Conservation (phyloP, 306 rosid species). For the Adenanthera pavonina region DNA sequence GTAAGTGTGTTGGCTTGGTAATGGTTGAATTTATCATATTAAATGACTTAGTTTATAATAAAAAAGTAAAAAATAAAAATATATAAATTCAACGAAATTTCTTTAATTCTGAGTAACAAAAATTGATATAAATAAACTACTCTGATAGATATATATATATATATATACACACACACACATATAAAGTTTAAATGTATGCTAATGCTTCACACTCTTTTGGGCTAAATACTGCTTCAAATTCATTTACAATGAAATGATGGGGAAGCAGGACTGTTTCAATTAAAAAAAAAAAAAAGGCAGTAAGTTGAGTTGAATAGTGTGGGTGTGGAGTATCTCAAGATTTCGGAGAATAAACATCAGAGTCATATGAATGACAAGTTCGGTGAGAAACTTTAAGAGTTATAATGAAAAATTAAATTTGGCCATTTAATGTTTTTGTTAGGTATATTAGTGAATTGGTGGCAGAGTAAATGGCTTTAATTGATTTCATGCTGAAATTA, state of each 20-base stretch:
- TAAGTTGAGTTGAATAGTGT: constrained; percentile 45
- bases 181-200: no score
- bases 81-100: no score
- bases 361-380: constrained; percentile 59
- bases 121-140: no score
- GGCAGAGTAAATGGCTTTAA: constrained; percentile 75
- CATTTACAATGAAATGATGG: neutral
- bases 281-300: no score
- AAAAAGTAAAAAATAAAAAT: neutral
- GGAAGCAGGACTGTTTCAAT: neutral
- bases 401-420: constrained; percentile 67
- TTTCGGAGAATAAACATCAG: constrained; percentile 58
- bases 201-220: no score
- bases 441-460: constrained; percentile 80
- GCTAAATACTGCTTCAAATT: no score
- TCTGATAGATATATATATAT: no score
- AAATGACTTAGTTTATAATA: no score
- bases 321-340: constrained; percentile 34
- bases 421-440: constrained; percentile 66
- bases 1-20: no score
- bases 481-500: constrained; percentile 71
- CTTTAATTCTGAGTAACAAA: no score
- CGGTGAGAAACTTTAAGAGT: constrained; percentile 69
- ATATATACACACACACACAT: no score
- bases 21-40: no score